Percentiles rank a stretch among this genome's conserved stretches.
Evolutionary conservation across 169 alveolate species (phyloP).

Genomic region (Plasmodium malariae): DNA sequence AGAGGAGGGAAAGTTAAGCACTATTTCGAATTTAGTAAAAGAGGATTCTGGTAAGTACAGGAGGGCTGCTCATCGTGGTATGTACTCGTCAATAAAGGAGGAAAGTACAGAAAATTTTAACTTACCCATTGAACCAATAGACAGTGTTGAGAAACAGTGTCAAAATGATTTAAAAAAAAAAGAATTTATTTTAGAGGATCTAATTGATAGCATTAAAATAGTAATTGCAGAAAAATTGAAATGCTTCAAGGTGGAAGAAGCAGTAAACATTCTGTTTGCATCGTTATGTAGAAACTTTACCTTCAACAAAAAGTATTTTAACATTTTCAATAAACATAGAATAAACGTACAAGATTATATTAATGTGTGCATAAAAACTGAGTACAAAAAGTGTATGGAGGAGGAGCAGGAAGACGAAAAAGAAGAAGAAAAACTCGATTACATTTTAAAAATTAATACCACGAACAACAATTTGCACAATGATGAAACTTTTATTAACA

Average conservation of each 20-base stretch:
- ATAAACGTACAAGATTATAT: conserved; percentile 44
- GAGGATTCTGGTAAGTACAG: too few species aligned
- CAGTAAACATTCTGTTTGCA: conserved; percentile 38
- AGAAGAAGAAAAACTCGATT: neutral
- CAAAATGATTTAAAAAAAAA: neutral
- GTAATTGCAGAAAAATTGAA: conserved; percentile 38
- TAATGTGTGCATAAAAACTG: conserved; percentile 28
- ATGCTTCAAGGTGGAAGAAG: conserved; percentile 68
- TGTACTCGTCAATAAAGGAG: neutral
- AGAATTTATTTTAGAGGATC: conserved; percentile 5
- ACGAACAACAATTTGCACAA: neutral
- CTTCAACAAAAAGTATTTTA: conserved; percentile 44
- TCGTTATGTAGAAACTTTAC: conserved; percentile 17
- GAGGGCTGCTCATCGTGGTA: too few species aligned
- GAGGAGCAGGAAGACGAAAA: neutral
- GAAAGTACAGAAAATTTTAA: neutral
- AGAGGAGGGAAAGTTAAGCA: too few species aligned
- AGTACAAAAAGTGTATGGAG: neutral
- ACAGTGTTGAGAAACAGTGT: neutral
- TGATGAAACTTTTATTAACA: conserved; percentile 21
- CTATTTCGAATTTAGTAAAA: too few species aligned
- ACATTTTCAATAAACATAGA: conserved; percentile 23
- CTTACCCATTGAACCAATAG: too few species aligned
- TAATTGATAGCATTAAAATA: neutral
- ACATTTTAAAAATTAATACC: neutral